Base-by-base conservation (phyloP, 2,329 filamentous ascomycete genomes). In the Trichoderma harzianum region DNA sequence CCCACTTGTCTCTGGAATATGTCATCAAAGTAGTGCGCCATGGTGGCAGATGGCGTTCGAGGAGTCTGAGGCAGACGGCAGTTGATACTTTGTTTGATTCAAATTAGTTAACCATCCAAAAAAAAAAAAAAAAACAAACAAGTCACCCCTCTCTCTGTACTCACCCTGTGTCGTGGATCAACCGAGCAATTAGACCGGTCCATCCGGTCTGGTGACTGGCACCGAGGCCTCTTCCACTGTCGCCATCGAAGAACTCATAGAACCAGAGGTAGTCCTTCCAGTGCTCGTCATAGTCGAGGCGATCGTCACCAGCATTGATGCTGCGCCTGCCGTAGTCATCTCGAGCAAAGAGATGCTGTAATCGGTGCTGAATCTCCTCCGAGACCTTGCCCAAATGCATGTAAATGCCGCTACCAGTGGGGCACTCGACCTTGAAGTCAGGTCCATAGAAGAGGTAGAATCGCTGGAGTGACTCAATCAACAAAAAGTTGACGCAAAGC, bases 111-210 rank as follows among this genome's bases (percentile, higher is more conserved):
- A n/a, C 24, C 6, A 18, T 30, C 28, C 8, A 21, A 60, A 30
- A 34, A 34, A 7, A 3, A 5, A 16, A 5, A 21, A 60, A 30
- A 34, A 34, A 7, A 3, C 4, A 16, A 5, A 21, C 6, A 3
- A 62, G 7, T 12, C 51, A 51, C 12, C 18, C 1, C 14, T 24
- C 39, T 60, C 10, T 34, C 24, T 55, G 39, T 34, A 83, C 91
- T 85, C 90, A 96, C 93, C 95, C 95, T 76, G 95, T 98, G 79
- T 98, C 96, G 77, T 98, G 95, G 73, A 98, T 98, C 89, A 98
- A 93, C 82, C 97, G 95, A 30, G 95, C 95, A 80, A 98, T 94
- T 76, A 98, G 83, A 28, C 95, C 95, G 47, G 95, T 98, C 95
- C 96, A 98, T 64, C 95, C 95, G 79, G 94, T 97, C 82, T 98